Conservation (phyloP, 2,329 filamentous ascomycete species). For the Fusarium sp. region DNA sequence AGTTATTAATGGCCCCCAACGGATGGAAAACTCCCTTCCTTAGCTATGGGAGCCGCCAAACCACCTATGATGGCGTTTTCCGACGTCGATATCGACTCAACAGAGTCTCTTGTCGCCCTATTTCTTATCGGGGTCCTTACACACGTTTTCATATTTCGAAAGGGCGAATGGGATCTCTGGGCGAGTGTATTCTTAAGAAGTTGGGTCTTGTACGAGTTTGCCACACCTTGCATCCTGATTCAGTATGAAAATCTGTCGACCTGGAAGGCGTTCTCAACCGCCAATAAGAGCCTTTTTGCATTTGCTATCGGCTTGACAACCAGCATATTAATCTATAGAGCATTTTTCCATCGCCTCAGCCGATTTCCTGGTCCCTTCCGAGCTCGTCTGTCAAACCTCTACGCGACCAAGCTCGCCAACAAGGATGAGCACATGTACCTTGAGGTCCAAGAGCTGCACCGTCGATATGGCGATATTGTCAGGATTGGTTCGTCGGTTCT, state of each 20-base stretch:
- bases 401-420: background rate
- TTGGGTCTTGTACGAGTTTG: background rate
- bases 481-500: slow-evolving; percentile 5
- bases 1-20: background rate
- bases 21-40: rapidly evolving
- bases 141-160: slow-evolving; percentile 4
- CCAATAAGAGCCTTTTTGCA: background rate
- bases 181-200: background rate
- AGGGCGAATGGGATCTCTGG: slow-evolving; percentile 34
- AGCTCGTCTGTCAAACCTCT: slow-evolving; percentile 19
- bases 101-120: rapidly evolving
- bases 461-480: slow-evolving; percentile 35
- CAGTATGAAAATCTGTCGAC: background rate
- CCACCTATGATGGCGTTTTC: background rate
- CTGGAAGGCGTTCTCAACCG: background rate
- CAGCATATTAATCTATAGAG: slow-evolving; percentile 27
- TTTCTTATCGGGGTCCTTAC: background rate
- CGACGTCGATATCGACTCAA: background rate
- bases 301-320: background rate
- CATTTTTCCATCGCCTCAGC: slow-evolving; percentile 26
- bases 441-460: slow-evolving; percentile 28
- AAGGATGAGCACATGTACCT: slow-evolving; percentile 21
- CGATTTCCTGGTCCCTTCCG: slow-evolving; percentile 33
- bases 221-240: background rate
- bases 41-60: background rate